phyloP scores from a whole-genome alignment of 2,329 filamentous ascomycete genomes.

The Penicillium sp. region DNA sequence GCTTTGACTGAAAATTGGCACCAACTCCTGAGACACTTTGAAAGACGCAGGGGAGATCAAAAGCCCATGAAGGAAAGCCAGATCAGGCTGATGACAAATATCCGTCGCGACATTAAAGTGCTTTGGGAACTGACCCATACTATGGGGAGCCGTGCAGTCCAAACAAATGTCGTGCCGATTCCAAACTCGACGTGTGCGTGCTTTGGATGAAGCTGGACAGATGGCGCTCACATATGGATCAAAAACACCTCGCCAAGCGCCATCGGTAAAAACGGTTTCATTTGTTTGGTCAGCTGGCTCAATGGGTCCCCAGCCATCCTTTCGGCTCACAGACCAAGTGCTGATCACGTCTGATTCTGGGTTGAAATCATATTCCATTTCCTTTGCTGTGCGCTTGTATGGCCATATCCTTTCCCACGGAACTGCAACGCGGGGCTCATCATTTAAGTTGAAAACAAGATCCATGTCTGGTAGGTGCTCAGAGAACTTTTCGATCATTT shows the following conservation, averaged over 20 bases:
- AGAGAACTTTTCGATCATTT: slow-evolving; percentile 57
- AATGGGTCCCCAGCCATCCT: slow-evolving; percentile 39
- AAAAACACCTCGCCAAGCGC: slow-evolving; percentile 43
- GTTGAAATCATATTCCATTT: slow-evolving; percentile 14
- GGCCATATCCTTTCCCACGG: slow-evolving; percentile 48
- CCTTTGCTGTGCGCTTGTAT: slow-evolving; percentile 35
- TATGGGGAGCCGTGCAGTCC: slow-evolving; percentile 64
- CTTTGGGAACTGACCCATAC: slow-evolving; percentile 64
- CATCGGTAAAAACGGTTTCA: slow-evolving; percentile 42
- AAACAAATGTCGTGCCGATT: slow-evolving; percentile 65
- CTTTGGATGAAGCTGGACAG: slow-evolving; percentile 64
- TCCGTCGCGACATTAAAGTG: slow-evolving; percentile 67
- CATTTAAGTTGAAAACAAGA: slow-evolving; percentile 63
- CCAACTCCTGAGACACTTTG: slow-evolving; percentile 63
- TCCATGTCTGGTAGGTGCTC: slow-evolving; percentile 64
- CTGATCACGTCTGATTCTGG: slow-evolving; percentile 23
- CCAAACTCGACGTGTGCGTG: slow-evolving; percentile 62
- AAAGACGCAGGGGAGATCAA: slow-evolving; percentile 65
- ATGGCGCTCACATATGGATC: slow-evolving; percentile 49
- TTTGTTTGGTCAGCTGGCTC: slow-evolving; percentile 34
- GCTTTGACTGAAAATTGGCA: slow-evolving; percentile 74
- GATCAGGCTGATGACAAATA: slow-evolving; percentile 75
- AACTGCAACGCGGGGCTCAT: slow-evolving; percentile 59
- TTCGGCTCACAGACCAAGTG: slow-evolving; percentile 41
- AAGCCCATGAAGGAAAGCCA: slow-evolving; percentile 72